A percentile compares a stretch with the other conserved stretches of the same genome.
Conservation (phyloP, 345 rosid species). For the Ceriops zippeliana region DNA sequence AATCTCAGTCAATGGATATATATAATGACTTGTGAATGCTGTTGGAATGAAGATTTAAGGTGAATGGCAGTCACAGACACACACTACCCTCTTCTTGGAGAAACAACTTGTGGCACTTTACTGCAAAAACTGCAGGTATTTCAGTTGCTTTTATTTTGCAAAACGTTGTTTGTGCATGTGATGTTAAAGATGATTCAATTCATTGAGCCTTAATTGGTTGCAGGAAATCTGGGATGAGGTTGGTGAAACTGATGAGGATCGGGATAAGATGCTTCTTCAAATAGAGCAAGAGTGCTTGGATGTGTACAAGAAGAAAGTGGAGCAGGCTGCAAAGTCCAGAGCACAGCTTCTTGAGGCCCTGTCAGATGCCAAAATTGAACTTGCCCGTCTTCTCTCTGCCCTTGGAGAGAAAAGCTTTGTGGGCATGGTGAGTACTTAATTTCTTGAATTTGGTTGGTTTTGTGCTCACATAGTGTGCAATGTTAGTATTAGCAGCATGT, state of each 20-base stretch:
- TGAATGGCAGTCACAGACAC: conserved; percentile 66
- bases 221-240: conserved; percentile 99
- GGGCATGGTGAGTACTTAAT: conserved; percentile 54
- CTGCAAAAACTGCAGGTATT: conserved; percentile 82
- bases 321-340: conserved; percentile 77
- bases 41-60: conserved; percentile 28
- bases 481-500: not conserved
- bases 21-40: conserved; percentile 3
- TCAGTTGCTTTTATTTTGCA: conserved; percentile 3
- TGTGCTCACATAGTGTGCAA: no score
- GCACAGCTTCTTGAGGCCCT: conserved; percentile 80
- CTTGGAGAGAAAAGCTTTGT: conserved; percentile 73
- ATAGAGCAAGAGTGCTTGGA: conserved; percentile 91
- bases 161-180: not conserved
- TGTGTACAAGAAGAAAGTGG: conserved; percentile 92
- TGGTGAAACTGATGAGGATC: conserved; percentile 88
- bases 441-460: not conserved
- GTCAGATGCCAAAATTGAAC: conserved; percentile 80
- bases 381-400: conserved; percentile 66
- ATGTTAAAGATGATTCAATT: conserved; percentile 2
- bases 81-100: conserved; percentile 75
- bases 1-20: not conserved
- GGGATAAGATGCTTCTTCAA: conserved; percentile 92
- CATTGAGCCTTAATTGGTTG: conserved; percentile 11
- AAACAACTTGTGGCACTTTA: conserved; percentile 77